Evolutionary conservation across 2,329 filamentous ascomycete genomes (phyloP), one percentile per base, ranked within the genome.

Genomic region (Uncinocarpus reesii): DNA sequence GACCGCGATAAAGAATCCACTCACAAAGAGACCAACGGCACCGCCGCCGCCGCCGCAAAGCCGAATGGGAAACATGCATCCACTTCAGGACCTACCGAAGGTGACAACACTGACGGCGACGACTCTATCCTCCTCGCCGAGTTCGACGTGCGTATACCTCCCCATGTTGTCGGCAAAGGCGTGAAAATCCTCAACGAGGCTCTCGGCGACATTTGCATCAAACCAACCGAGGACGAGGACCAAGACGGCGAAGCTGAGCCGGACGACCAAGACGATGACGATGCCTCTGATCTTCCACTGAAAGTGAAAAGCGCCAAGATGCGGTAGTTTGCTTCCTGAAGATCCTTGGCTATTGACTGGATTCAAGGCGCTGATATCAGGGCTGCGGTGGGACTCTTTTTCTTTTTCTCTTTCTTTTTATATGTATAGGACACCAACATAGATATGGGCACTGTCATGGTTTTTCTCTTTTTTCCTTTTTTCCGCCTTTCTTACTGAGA

Each of bases 121-220:
- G 21, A 36, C 2, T 24, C n/a, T 6, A 20, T 18, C 7, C 26
- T 36, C 10, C 18, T 24, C n/a, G 18, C 48, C 10, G 38, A 51
- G 11, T 50, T 41, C 43, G 67, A 74, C 47, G 70, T 78, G 24
- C 64, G 65, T 28, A 68, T 78, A 15, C 75, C 75, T 0, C 60
- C 70, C 15, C 60, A 59, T 3, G 72, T 73, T 4, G 69, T 78
- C 21, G 65, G 68, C 24, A 70, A 72, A 49, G 76, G 74, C 0
- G 68, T 74, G 6, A 70, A 67, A 49, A 69, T 71, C 15, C 63
- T 80, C 32, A 71, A 71, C 58, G 71, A 69, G 48, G 72, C 75
- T 53, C 57, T 80, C 55, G 66, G 74, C 24, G 53, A 51, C 7
- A 23, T 54, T 3, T 52, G 54, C 21, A 21, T 18, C 7, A 10